Conservation (phyloP, 176 grass and related monocot species). For the Avena eriantha region DNA sequence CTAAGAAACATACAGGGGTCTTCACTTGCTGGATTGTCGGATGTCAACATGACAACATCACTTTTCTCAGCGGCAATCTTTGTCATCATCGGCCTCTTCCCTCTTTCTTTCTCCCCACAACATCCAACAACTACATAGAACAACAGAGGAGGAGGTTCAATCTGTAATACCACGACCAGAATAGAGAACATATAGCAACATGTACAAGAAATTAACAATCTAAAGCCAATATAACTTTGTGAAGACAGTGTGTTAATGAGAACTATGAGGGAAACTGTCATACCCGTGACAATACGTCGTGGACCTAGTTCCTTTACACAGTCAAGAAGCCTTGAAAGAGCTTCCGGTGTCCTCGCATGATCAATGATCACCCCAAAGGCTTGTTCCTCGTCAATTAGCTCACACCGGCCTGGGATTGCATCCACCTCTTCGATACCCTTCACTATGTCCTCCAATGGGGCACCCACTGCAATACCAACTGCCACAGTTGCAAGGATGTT, state of each 20-base stretch:
- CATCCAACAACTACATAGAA: constrained; percentile 90
- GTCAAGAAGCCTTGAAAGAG: constrained; percentile 82
- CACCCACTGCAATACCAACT: constrained; percentile 88
- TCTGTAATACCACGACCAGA: constrained; percentile 6
- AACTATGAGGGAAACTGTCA: constrained; percentile 26
- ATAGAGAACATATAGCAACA: constrained; percentile 17
- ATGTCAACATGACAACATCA: constrained; percentile 98
- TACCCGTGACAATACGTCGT: constrained; percentile 85
- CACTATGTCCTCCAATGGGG: constrained; percentile 87
- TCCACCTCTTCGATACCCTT: constrained; percentile 97
- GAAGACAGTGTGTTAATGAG: constrained; percentile 23
- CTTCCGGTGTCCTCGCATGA: constrained; percentile 74
- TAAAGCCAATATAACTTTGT: not conserved
- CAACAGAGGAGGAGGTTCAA: constrained; percentile 35
- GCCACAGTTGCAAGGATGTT: constrained; percentile 94
- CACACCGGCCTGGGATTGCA: constrained; percentile 88
- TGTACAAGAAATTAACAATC: not conserved
- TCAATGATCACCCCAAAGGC: constrained; percentile 92
- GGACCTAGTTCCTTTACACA: constrained; percentile 80
- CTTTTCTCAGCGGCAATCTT: constrained; percentile 96
- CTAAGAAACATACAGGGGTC: constrained; percentile 69
- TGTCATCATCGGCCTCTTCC: constrained; percentile 93
- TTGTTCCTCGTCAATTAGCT: constrained; percentile 98
- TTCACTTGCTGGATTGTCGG: constrained; percentile 95
- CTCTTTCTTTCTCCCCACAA: constrained; percentile 88